Percentiles rank a stretch among this genome's conserved stretches.
Evolutionary conservation across 1,139 yeast genomes (phyloP).

Genomic region (Blastobotrys indianensis): DNA sequence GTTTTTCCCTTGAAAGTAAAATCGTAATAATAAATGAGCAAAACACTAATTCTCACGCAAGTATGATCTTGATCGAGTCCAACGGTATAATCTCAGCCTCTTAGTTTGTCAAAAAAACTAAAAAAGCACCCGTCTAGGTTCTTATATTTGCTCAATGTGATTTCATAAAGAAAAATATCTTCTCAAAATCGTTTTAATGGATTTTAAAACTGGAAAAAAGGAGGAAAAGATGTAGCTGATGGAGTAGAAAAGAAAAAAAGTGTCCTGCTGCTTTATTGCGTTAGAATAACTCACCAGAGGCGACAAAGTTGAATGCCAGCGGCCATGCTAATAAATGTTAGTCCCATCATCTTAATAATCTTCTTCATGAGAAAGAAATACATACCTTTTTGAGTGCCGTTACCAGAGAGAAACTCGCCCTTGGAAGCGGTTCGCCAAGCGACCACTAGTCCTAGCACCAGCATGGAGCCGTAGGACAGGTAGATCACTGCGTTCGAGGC

Average conservation of each 20-base stretch:
- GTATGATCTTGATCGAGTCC: constrained; percentile 84
- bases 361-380: not conserved
- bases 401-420: constrained; percentile 60
- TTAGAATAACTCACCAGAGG: constrained; percentile 65
- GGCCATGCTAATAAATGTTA: constrained; percentile 42
- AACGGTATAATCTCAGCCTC: constrained; percentile 72
- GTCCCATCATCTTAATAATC: constrained; percentile 10
- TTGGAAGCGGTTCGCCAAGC: constrained; percentile 31
- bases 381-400: constrained; percentile 67
- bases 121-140: constrained; percentile 46
- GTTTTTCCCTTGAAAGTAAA: not conserved
- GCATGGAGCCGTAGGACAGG: constrained; percentile 60
- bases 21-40: constrained; percentile 5
- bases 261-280: not conserved
- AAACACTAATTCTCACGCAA: constrained; percentile 67
- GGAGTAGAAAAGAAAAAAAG: not conserved
- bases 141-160: constrained; percentile 15
- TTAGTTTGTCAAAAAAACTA: too few species aligned
- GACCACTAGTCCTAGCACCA: constrained; percentile 37
- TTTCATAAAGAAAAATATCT: not conserved
- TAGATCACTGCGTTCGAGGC: constrained; percentile 77
- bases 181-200: not conserved
- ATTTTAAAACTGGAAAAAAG: not conserved
- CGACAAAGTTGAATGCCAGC: constrained; percentile 75
- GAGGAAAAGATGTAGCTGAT: not conserved